Evolutionary conservation across 2,329 filamentous ascomycete genomes (phyloP), one percentile per base, ranked within the genome.

Genomic region (Colletotrichum horii): DNA sequence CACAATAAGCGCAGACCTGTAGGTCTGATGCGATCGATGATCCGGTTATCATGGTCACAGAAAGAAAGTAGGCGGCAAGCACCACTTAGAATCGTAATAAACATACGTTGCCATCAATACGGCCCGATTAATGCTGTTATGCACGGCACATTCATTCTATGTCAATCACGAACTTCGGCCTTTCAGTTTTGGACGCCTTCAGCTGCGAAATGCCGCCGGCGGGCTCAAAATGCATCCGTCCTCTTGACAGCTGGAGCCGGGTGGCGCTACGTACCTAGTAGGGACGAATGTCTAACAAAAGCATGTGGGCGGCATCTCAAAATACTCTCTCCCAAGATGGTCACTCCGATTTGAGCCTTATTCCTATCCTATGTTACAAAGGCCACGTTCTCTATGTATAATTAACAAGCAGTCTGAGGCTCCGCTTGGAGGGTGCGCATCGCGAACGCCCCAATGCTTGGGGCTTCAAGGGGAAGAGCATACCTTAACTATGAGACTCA

Each of bases 71-170:
- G 4, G 43, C 2, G 6, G 43, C 2, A 12, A 11, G 12, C n/a
- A 22, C 24, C 14, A n/a, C 11, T 52, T 52, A 12, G 3, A 2
- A 52, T 8, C 12, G 11, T 52, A 8, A 3, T 8, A 4, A 4
- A 14, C n/a, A 2, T 22, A 0, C 1, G n/a, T 22, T 52, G 2
- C 7, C n/a, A 22, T 52, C n/a, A 14, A 12, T 1, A 22, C 12
- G 19, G n/a, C 3, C 43, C 11, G 43, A 48, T 6, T 3, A 6
- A 43, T 12, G 38, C 11, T 16, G 9, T 4, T 6, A 12, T 48
- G 3, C 0, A n/a, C 19, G 38, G 19, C 38, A n/a, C 19, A 22
- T 12, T 48, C 38, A 11, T 14, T 6, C 6, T 15, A 48, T 48
- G 6, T 22, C n/a, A 14, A 48, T n/a, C 43, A 48, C 2, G 11